Evolutionary conservation across 306 rosid species (phyloP).

Genomic region (Dryas octopetala): DNA sequence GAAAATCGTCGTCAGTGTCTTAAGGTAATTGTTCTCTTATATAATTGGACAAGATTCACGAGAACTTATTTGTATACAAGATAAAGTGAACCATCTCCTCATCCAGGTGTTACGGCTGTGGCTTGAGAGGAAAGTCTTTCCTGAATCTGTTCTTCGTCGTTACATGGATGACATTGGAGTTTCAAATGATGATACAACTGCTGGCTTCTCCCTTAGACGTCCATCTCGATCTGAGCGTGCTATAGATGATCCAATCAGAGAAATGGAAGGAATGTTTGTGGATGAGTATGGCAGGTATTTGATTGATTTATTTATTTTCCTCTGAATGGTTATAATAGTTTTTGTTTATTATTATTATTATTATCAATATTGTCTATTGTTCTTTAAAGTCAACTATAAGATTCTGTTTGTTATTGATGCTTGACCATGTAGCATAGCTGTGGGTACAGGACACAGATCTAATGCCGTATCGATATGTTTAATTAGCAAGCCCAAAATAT

Average conservation of each 20-base stretch:
- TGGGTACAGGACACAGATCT: not conserved
- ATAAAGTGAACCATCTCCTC: slow-evolving; percentile 9
- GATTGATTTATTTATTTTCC: not conserved
- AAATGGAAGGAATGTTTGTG: slow-evolving; percentile 99
- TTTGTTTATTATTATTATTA: not conserved
- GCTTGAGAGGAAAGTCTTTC: slow-evolving; percentile 95
- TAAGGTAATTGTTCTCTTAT: slow-evolving; percentile 53
- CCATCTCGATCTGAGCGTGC: slow-evolving; percentile 98
- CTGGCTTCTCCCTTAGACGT: slow-evolving; percentile 74
- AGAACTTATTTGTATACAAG: not conserved
- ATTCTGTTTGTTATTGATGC: slow-evolving; percentile 6
- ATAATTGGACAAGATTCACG: not conserved
- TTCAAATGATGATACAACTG: slow-evolving; percentile 70
- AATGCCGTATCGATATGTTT: not conserved
- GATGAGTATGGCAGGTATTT: slow-evolving; percentile 96
- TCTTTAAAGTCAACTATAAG: not conserved
- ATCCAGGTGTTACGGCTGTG: slow-evolving; percentile 90
- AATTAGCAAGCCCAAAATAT: not conserved
- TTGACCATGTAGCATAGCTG: not conserved
- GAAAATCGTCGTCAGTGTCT: slow-evolving; percentile 99
- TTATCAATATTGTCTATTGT: not conserved
- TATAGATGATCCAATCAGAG: slow-evolving; percentile 96
- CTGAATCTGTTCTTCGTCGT: slow-evolving; percentile 81
- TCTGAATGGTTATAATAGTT: not conserved
- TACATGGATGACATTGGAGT: slow-evolving; percentile 90